Evolutionary conservation across 2,329 filamentous ascomycete species (phyloP), one percentile per base, ranked within the genome.

Genomic region (Macrophomina pseudophaseolina): DNA sequence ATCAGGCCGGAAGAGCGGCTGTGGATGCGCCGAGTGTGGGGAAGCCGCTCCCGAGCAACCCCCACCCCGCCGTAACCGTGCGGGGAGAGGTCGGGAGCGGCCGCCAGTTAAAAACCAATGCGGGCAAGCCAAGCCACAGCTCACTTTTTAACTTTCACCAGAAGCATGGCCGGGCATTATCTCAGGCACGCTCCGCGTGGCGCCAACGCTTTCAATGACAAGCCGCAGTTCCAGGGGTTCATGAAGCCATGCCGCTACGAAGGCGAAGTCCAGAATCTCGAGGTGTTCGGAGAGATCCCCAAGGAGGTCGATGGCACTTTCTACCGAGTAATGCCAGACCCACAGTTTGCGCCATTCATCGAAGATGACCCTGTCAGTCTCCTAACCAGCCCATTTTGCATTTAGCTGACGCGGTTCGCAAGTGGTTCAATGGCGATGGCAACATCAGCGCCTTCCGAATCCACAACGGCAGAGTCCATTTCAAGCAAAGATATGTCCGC

Each of bases 291-390:
- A 14, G 68, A 73, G 3, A 74, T 78, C 5, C 75, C 76, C 2
- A 65, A 68, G n/a, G 72, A 72, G 35, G 75, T 78, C 35, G 70
- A 74, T 28, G 76, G 76, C 9, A 76, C 74, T 1, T 77, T 76
- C 63, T 78, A 76, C 63, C 80, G 84, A 3, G 77, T 86, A 18
- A 84, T 85, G 75, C 82, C 83, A 16, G 84, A 86, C 71, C 82
- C 80, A 0, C 76, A 76, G 2, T 69, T 76, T 0, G 74, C 78
- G 0, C 79, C 77, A 0, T 68, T 76, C 11, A 68, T 76, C 0
- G 67, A 76, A 5, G 74, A 81, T 54, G 76, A 78, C 9, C 69
- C 79, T 4, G 75, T 75, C 71, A n/a, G 40, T 3, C 9, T 16
- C 3, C 28, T 2, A 11, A 3, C 14, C 2, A 2, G 6, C 4